A percentile compares a stretch with the other conserved stretches of the same genome.
Evolutionary conservation across 192 early-diverging fungal genomes (phyloP).

Genomic region (Diversispora eburnea): DNA sequence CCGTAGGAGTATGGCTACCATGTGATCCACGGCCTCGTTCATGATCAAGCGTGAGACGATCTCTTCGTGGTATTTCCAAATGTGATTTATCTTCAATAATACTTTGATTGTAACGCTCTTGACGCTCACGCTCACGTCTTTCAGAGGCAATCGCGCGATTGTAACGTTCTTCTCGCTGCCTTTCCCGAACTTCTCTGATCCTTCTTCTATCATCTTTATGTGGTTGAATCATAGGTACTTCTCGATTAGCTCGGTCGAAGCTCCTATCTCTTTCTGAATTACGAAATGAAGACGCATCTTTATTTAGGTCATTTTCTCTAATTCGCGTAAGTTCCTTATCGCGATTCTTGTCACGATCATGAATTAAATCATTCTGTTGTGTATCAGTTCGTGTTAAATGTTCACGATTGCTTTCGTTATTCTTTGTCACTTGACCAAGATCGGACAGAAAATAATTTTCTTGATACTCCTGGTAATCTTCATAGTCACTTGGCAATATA

Average conservation of each 20-base stretch:
- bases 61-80: conserved; percentile 15
- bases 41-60: conserved; percentile 1
- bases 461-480: neutral
- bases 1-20: conserved; percentile 1
- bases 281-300: neutral
- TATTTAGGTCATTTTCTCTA: neutral
- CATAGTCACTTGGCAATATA: neutral
- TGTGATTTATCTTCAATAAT: conserved; percentile 7
- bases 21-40: neutral
- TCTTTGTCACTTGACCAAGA: neutral
- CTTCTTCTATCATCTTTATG: conserved; percentile 14
- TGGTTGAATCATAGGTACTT: neutral
- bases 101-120: conserved; percentile 19
- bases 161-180: conserved; percentile 17
- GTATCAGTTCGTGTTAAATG: neutral
- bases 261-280: conserved; percentile 20
- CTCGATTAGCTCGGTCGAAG: conserved; percentile 3
- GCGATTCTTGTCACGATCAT: neutral
- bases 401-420: neutral
- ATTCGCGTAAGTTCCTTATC: neutral
- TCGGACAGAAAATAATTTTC: neutral
- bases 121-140: conserved; percentile 21
- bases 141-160: conserved; percentile 16
- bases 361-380: neutral
- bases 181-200: conserved; percentile 3